Conservation (phyloP, 305 asterid genomes). For the Solanum aculeatissimum region DNA sequence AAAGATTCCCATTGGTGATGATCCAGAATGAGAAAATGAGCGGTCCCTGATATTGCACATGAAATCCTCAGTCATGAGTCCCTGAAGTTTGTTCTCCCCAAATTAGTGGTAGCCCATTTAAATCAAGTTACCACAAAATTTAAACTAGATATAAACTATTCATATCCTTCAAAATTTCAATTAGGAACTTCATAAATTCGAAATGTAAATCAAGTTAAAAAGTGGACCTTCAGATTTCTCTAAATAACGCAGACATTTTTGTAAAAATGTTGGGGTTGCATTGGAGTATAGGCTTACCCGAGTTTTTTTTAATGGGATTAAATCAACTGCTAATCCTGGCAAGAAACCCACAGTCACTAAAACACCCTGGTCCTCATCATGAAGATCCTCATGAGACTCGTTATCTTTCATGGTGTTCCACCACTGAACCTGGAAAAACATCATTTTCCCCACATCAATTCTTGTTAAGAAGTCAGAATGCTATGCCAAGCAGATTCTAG, state of each 20-base stretch:
- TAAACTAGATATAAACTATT: background rate
- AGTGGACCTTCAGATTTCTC: background rate
- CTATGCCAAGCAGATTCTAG: background rate
- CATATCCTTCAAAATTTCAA: background rate
- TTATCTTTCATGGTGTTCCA: slow-evolving; percentile 50
- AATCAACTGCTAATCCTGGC: slow-evolving; percentile 52
- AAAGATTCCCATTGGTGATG: slow-evolving; percentile 69
- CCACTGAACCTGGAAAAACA: slow-evolving; percentile 61
- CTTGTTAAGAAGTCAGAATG: background rate
- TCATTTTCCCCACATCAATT: background rate
- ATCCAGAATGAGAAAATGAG: slow-evolving; percentile 41
- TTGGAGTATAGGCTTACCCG: slow-evolving; percentile 20
- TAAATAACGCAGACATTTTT: background rate
- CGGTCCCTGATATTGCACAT: slow-evolving; percentile 43
- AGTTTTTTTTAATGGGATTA: slow-evolving; percentile 33
- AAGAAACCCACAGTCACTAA: slow-evolving; percentile 63
- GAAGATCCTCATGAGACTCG: slow-evolving; percentile 14
- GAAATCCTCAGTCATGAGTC: slow-evolving; percentile 44
- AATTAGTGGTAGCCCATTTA: slow-evolving; percentile 4
- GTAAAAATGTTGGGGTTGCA: background rate
- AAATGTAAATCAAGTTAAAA: background rate
- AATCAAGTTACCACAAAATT: slow-evolving; percentile 1
- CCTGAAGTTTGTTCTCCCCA: slow-evolving; percentile 14
- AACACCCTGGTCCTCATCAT: slow-evolving; percentile 30
- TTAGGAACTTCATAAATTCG: background rate